Conservation (phyloP, 2,329 filamentous ascomycete genomes). For the Stemphylium beticola region DNA sequence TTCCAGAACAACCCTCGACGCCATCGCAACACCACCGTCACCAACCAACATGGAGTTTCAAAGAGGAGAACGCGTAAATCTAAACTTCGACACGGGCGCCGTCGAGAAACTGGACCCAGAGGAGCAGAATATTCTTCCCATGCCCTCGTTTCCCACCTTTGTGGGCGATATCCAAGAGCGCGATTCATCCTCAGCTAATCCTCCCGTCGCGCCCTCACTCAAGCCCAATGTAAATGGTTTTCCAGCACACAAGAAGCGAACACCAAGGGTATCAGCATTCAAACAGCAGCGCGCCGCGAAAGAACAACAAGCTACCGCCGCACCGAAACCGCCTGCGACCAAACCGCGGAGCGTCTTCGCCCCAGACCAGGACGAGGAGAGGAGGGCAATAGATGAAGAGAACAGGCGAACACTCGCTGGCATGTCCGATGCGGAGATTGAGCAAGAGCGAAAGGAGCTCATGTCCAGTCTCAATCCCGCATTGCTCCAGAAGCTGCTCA, state of each 20-base stretch:
- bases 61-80: conserved; percentile 65
- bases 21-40: conserved; percentile 5
- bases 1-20: neutral
- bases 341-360: conserved; percentile 20
- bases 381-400: conserved; percentile 77
- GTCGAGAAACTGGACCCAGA: conserved; percentile 48
- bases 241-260: conserved; percentile 83
- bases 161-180: conserved; percentile 83
- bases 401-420: conserved; percentile 74
- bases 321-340: conserved; percentile 14
- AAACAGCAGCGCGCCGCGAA: conserved; percentile 67
- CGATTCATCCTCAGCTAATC: conserved; percentile 63
- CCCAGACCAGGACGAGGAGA: conserved; percentile 61
- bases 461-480: conserved; percentile 76
- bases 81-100: conserved; percentile 64
- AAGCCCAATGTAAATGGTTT: conserved; percentile 72
- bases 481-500: conserved; percentile 77
- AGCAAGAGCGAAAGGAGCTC: conserved; percentile 79
- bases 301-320: conserved; percentile 22
- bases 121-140: conserved; percentile 20
- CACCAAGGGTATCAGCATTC: conserved; percentile 72
- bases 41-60: conserved; percentile 51
- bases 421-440: conserved; percentile 85
- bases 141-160: conserved; percentile 47
- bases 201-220: conserved; percentile 67